Evolutionary conservation across 129 eudicot genomes (phyloP), one percentile per base, ranked within the genome.

Genomic region (Lactuca saligna): DNA sequence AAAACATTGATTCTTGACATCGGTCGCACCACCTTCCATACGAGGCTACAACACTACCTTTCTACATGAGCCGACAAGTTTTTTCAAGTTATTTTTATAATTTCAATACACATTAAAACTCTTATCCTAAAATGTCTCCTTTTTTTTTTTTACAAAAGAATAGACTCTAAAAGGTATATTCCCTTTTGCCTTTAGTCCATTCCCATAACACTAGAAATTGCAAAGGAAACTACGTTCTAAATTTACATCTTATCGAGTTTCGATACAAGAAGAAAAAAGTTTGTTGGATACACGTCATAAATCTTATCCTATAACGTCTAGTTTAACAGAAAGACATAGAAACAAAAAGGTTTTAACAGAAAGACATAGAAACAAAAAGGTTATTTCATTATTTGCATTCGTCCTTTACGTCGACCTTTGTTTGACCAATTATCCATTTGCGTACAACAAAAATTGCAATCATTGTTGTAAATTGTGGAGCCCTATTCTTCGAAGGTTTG

Each of bases 231-330:
- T 10, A 42, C 54, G 46, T 13, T 39, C 7, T 39, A 39, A 39
- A 5, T 6, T 39, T 39, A 39, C 44, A 39, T 39, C 44, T 39
- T 39, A 7, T 39, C 44, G 0, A 39, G 8, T 39, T 39, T 39
- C 7, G 44, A 39, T 39, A 39, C 17, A 62, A 15, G 42, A 14
- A 17, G 35, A 16, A 14, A 63, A 63, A 17, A 39, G 34, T 9
- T 42, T 32, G 38, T 42, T 42, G 54, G 54, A 63, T 42, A 41
- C 37, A 63, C 3, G 3, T 9, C 12, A 65, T 20, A 9, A 14
- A 7, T 35, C 63, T 13, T 68, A 37, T 68, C 73, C n/a, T 56
- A 13, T 39, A 56, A 6, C 44, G 6, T 54, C 53, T 17, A 54
- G 63, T 54, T 68, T 54, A 35, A 20, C 8, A 17, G 20, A 67